Evolutionary conservation across 1,284 basidiomycete species (phyloP).

Genomic region (Trametes pubescens): DNA sequence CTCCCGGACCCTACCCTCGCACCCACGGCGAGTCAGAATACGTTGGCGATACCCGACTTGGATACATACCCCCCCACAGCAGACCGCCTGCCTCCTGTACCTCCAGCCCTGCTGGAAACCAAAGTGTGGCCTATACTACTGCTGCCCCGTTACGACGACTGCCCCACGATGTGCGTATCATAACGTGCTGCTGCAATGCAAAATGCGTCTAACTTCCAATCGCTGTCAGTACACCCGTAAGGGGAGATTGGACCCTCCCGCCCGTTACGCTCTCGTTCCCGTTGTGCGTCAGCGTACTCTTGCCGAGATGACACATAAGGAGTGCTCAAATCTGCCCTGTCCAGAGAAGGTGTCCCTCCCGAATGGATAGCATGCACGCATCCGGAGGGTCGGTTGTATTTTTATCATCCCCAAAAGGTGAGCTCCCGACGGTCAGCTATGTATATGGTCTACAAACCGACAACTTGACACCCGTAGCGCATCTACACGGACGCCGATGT

Average conservation of each 20-base stretch:
- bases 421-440: slow-evolving; percentile 1
- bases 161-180: slow-evolving; percentile 24
- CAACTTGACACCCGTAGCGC: slow-evolving; percentile 15
- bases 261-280: slow-evolving; percentile 29
- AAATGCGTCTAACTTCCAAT: background rate
- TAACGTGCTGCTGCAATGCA: too few relatives aligned
- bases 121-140: slow-evolving; percentile 27
- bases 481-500: slow-evolving; percentile 42
- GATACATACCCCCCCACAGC: slow-evolving; percentile 9
- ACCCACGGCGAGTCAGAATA: slow-evolving; percentile 8
- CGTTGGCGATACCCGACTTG: slow-evolving; percentile 20
- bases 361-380: slow-evolving; percentile 37
- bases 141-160: slow-evolving; percentile 34
- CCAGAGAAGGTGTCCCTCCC: slow-evolving; percentile 30
- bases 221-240: background rate
- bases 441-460: background rate
- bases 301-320: background rate
- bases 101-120: slow-evolving; percentile 6
- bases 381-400: slow-evolving; percentile 43
- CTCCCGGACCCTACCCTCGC: background rate
- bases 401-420: slow-evolving; percentile 35
- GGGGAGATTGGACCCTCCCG: slow-evolving; percentile 18
- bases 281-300: slow-evolving; percentile 16
- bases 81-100: background rate
- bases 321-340: background rate